Evolutionary conservation across 306 rosid genomes (phyloP).

Genomic region (Medicago lupulina): DNA sequence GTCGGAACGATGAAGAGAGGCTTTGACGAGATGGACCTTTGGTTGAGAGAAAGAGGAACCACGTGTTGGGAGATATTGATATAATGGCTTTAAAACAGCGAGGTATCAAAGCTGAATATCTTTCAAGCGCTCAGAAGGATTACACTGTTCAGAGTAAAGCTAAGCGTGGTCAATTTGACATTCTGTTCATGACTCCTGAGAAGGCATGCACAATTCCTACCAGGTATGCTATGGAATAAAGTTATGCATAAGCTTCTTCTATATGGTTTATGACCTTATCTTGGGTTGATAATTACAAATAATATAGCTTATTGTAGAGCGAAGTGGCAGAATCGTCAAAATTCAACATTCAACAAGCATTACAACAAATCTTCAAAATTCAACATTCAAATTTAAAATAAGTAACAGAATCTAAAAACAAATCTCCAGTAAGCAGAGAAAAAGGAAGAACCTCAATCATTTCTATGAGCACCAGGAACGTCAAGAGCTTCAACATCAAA

Average conservation of each 20-base stretch:
- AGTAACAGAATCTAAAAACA: too few species aligned
- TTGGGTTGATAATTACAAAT: slow-evolving; percentile 21
- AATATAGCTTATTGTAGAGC: neutral
- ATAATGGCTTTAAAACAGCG: slow-evolving; percentile 76
- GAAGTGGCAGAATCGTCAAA: neutral
- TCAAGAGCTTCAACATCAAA: too few species aligned
- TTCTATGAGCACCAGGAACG: too few species aligned
- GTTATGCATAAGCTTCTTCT: slow-evolving; percentile 6
- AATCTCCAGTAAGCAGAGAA: too few species aligned
- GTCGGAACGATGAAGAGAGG: too few species aligned
- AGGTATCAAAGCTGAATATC: slow-evolving; percentile 84
- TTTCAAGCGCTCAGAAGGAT: slow-evolving; percentile 88
- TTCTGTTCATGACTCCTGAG: slow-evolving; percentile 91
- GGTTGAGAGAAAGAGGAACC: too few species aligned
- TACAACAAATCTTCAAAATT: too few species aligned
- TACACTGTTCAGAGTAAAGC: slow-evolving; percentile 70
- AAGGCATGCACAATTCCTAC: slow-evolving; percentile 77
- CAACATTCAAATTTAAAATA: too few species aligned
- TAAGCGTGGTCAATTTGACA: slow-evolving; percentile 76
- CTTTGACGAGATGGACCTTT: too few species aligned
- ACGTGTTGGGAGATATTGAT: too few species aligned
- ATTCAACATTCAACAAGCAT: too few species aligned
- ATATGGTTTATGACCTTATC: slow-evolving; percentile 14
- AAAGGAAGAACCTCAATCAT: too few species aligned
- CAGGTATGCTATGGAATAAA: slow-evolving; percentile 54